Conservation (phyloP, 441 rosid species). For the Flueggea neowawraea region DNA sequence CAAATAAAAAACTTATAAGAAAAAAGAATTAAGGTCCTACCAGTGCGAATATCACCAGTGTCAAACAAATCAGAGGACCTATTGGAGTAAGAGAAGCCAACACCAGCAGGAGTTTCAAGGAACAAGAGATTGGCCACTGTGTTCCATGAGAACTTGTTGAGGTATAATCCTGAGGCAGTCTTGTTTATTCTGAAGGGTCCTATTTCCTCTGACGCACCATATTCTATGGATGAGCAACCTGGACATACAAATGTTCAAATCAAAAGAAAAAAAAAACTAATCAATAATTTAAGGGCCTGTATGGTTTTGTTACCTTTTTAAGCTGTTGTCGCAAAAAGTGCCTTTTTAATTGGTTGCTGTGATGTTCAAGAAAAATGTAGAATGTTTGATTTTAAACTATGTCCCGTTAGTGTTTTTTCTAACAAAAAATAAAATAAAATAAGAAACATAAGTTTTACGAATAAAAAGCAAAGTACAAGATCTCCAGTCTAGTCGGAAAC, state of each 20-base stretch:
- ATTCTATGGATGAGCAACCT: slow-evolving; percentile 98
- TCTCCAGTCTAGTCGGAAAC: no score
- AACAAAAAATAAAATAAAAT: no score
- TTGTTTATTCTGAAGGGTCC: slow-evolving; percentile 89
- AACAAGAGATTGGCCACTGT: slow-evolving; percentile 79
- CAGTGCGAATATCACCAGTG: slow-evolving; percentile 88
- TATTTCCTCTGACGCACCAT: slow-evolving; percentile 89
- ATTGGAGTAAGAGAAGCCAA: slow-evolving; percentile 94
- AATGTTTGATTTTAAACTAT: no score
- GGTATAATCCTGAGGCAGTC: slow-evolving; percentile 71
- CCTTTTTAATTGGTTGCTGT: neutral
- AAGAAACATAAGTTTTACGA: no score
- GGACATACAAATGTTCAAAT: slow-evolving; percentile 42
- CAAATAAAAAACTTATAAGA: neutral
- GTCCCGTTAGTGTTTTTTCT: no score
- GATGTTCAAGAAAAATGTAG: no score
- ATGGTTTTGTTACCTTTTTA: neutral
- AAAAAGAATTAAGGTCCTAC: slow-evolving; percentile 25
- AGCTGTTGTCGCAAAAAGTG: no score
- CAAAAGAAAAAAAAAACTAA: no score
- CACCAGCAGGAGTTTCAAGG: slow-evolving; percentile 97
- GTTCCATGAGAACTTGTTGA: slow-evolving; percentile 94
- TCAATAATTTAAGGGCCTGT: neutral
- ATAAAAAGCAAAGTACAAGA: no score
- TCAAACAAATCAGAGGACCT: slow-evolving; percentile 69